Evolutionary conservation across 2,329 filamentous ascomycete genomes (phyloP).

Genomic region (Sphaerostilbella broomeana): DNA sequence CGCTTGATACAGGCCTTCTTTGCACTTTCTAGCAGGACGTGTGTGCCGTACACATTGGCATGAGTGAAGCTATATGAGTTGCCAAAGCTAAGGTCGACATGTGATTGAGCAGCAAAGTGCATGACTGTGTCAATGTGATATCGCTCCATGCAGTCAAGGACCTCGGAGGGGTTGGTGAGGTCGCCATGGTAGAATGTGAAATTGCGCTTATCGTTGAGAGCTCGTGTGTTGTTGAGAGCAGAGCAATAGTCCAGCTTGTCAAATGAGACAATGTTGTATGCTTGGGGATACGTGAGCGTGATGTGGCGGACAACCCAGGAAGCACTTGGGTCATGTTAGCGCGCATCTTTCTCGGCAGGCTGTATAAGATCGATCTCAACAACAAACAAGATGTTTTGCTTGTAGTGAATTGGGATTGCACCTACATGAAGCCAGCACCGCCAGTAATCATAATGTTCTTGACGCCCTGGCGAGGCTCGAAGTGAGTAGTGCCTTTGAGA

Average conservation of each 20-base stretch:
- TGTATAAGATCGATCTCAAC: too few relatives aligned
- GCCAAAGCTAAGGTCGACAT: slow-evolving; percentile 76
- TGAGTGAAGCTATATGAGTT: slow-evolving; percentile 77
- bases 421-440: slow-evolving; percentile 79
- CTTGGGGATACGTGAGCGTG: slow-evolving; percentile 62
- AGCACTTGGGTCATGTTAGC: slow-evolving; percentile 58
- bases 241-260: slow-evolving; percentile 82
- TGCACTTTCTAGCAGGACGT: slow-evolving; percentile 71
- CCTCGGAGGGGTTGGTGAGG: slow-evolving; percentile 63
- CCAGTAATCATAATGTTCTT: slow-evolving; percentile 81
- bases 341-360: too few relatives aligned
- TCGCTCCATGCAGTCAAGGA: slow-evolving; percentile 63
- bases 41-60: slow-evolving; percentile 79
- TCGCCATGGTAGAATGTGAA: slow-evolving; percentile 77
- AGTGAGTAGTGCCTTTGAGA: slow-evolving; percentile 62
- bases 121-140: slow-evolving; percentile 73
- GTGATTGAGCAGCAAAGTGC: slow-evolving; percentile 80
- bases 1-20: slow-evolving; percentile 63
- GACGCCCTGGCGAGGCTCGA: slow-evolving; percentile 60
- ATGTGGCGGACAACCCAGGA: slow-evolving; percentile 80
- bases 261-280: slow-evolving; percentile 75
- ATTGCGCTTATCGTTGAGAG: slow-evolving; percentile 60
- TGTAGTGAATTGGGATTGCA: background rate
- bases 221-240: slow-evolving; percentile 70
- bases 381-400: background rate